These are phyloP conservation scores for Fusarium sp. DNA, from an alignment of 2,329 filamentous ascomycete species.

Conservation along the genomic window DNA sequence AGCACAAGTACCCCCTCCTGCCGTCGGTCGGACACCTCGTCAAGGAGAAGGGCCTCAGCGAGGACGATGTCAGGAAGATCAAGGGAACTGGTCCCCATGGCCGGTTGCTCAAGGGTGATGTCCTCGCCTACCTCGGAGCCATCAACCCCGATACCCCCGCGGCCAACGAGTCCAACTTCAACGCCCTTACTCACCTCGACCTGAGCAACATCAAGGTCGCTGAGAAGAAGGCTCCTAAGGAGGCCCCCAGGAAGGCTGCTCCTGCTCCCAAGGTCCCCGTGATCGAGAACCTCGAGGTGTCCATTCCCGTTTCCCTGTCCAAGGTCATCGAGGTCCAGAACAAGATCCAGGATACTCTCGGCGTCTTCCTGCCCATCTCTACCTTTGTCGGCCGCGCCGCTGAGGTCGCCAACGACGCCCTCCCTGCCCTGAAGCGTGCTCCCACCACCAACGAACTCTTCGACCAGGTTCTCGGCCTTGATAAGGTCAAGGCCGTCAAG, in stretches of 20 bases:
- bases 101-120: constrained; percentile 92
- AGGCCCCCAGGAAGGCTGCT: constrained; percentile 50
- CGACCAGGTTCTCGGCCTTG: constrained; percentile 83
- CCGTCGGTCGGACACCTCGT: constrained; percentile 88
- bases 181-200: constrained; percentile 84
- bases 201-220: constrained; percentile 94
- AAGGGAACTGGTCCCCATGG: constrained; percentile 88
- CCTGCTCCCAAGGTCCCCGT: constrained; percentile 55
- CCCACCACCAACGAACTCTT: constrained; percentile 87
- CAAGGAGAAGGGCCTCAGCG: constrained; percentile 79
- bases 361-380: constrained; percentile 83
- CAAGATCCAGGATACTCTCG: constrained; percentile 80
- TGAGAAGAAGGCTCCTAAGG: constrained; percentile 55
- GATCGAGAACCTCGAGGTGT: constrained; percentile 66
- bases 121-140: constrained; percentile 87
- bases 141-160: constrained; percentile 79
- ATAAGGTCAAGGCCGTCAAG: constrained; percentile 57
- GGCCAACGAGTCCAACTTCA: constrained; percentile 75
- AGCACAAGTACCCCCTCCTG: constrained; percentile 77
- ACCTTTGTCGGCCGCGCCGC: constrained; percentile 88
- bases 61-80: constrained; percentile 82
- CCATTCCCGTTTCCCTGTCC: constrained; percentile 80
- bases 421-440: constrained; percentile 72
- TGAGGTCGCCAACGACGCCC: constrained; percentile 86
- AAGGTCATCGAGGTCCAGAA: constrained; percentile 84